Base-by-base conservation (phyloP, 352 stramenopile genomes). In the Thraustochytrium sp. region DNA sequence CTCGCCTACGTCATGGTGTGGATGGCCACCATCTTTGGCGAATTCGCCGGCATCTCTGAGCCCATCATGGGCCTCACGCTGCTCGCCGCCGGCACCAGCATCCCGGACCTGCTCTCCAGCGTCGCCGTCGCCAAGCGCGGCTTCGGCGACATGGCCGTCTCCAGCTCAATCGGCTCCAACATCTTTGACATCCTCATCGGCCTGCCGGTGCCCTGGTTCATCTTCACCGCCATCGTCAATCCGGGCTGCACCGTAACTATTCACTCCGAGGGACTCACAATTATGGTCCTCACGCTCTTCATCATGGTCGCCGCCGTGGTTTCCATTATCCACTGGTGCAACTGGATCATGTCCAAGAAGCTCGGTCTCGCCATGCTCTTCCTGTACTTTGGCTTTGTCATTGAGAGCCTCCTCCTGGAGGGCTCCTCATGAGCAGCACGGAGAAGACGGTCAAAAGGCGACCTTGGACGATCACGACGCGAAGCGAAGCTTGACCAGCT, bases 141-240 rank as follows among this genome's bases (percentile, higher is more conserved):
- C 55, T 86, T 90, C 61, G 90, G 89, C 49, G 90, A 93, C 83
- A 93, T 93, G 90, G 90, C 90, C 38, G 89, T 93, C 29, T 90
- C 87, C n/a, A 90, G 85, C 36, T 92, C 89, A 2, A 89, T 93
- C 77, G 90, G 90, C 40, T 91, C 87, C 61, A 92, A 93, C 75
- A 91, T 93, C 68, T 93, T 93, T 84, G 90, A 93, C 86, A 90
- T 93, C 54, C 82, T 92, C 18, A 87, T 93, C 18, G 90, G 89
- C 51, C 84, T 93, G 29, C 88, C 89, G 11, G 40, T 93, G 64
- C 90, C 90, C 36, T 92, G 89, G 90, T 74, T 93, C 26, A 80
- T 80, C 23, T 65, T 21, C 34, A 80, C 68, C 18, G 68, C 51
- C 16, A 65, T 80, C 76, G 48, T 65, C 3, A 37, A 46, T n/a